Conservation (phyloP, 129 eudicot species). For the Ambrosia trifida region DNA sequence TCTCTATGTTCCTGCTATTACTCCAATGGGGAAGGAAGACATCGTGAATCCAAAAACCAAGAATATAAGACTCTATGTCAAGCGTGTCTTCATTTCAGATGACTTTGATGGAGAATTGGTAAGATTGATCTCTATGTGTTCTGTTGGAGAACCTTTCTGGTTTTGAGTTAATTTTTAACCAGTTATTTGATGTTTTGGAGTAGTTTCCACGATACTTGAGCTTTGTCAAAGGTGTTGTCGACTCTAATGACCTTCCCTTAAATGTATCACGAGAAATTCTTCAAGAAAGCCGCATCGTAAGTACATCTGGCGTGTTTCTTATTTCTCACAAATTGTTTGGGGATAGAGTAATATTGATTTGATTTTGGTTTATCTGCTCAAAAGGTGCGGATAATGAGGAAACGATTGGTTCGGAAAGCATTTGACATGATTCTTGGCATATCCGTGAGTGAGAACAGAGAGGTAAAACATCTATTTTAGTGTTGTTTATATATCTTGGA, state of each 20-base stretch:
- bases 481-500: neutral
- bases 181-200: constrained; percentile 18
- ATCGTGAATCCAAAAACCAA: constrained; percentile 79
- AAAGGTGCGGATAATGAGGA: constrained; percentile 93
- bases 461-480: constrained; percentile 40
- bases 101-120: constrained; percentile 98
- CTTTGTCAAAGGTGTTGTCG: constrained; percentile 95
- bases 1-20: constrained; percentile 73
- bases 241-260: constrained; percentile 92
- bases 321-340: constrained; percentile 4
- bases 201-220: constrained; percentile 94
- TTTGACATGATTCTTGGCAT: constrained; percentile 95
- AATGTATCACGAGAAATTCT: constrained; percentile 97
- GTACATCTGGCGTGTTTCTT: constrained; percentile 27
- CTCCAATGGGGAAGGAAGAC: constrained; percentile 85
- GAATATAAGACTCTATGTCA: constrained; percentile 91
- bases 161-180: constrained; percentile 9
- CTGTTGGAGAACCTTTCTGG: neutral
- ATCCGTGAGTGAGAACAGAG: constrained; percentile 80
- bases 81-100: constrained; percentile 91
- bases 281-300: constrained; percentile 96
- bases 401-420: constrained; percentile 88
- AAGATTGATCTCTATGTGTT: constrained; percentile 18
- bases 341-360: neutral
- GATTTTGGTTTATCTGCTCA: constrained; percentile 2